phyloP scores from a whole-genome alignment of 2,329 filamentous ascomycete species.

The Chaetothyriales sp. region DNA sequence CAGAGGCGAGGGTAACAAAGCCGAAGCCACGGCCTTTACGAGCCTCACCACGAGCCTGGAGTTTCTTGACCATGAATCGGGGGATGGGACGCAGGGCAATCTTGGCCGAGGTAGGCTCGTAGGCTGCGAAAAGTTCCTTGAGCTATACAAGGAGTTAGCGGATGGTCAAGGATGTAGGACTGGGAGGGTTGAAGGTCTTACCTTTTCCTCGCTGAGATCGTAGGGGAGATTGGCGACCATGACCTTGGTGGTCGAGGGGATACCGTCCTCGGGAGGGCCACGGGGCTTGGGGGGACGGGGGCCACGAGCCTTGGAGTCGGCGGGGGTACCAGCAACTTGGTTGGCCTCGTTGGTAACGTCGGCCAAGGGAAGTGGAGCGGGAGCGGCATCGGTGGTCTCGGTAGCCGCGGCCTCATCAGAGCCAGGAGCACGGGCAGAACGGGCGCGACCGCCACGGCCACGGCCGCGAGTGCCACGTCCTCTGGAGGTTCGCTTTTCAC shows the following conservation, averaged over 20 bases:
- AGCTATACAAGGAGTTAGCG: conserved; percentile 50
- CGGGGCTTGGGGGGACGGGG: conserved; percentile 58
- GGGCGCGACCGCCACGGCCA: conserved; percentile 50
- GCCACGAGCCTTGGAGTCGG: conserved; percentile 27
- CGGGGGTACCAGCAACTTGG: conserved; percentile 21
- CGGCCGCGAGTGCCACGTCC: conserved; percentile 46
- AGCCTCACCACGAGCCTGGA: conserved; percentile 90
- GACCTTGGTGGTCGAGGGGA: conserved; percentile 98
- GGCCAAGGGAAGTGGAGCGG: conserved; percentile 40
- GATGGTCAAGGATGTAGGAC: neutral
- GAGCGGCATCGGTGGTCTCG: conserved; percentile 28
- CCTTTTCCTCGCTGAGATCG: conserved; percentile 94
- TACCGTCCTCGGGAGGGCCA: conserved; percentile 89
- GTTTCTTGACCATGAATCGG: conserved; percentile 99
- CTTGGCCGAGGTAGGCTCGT: conserved; percentile 88
- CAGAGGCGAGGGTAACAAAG: conserved; percentile 87
- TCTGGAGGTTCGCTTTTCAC: conserved; percentile 40
- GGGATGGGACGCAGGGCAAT: conserved; percentile 96
- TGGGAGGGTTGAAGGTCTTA: conserved; percentile 29
- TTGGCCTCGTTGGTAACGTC: conserved; percentile 40
- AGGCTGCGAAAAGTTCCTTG: conserved; percentile 88
- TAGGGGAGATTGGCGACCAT: conserved; percentile 99
- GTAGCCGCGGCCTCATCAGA: conserved; percentile 23
- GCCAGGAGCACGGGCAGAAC: conserved; percentile 54
- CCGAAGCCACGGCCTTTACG: conserved; percentile 99